Percentiles rank a stretch among this genome's conserved stretches.
Evolutionary conservation across 305 asterid genomes (phyloP).

Genomic region (Fraxinus dipetala): DNA sequence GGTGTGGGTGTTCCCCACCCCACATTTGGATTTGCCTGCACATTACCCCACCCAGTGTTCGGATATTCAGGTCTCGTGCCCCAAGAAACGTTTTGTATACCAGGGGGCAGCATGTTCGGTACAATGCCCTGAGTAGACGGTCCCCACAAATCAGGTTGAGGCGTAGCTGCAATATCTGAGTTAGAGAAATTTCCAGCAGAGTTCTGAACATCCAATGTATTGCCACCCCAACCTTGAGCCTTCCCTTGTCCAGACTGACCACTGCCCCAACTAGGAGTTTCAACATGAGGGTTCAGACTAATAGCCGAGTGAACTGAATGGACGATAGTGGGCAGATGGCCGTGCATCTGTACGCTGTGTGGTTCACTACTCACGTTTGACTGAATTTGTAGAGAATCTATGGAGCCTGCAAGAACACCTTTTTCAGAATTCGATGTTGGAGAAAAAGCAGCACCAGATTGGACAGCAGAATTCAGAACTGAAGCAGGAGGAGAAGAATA

Average conservation of each 20-base stretch:
- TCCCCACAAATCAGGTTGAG: conserved; percentile 65
- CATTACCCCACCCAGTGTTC: conserved; percentile 56
- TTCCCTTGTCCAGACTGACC: conserved; percentile 47
- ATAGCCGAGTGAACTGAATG: conserved; percentile 41
- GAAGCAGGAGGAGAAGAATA: conserved; percentile 44
- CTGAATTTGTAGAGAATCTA: conserved; percentile 36
- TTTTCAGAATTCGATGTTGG: conserved; percentile 47
- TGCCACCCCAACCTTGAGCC: conserved; percentile 50
- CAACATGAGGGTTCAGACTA: conserved; percentile 49
- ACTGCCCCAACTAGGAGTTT: conserved; percentile 42
- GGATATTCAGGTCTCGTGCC: conserved; percentile 40
- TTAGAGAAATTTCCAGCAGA: conserved; percentile 50
- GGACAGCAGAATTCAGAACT: conserved; percentile 38
- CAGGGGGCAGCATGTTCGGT: conserved; percentile 54
- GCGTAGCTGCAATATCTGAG: conserved; percentile 37
- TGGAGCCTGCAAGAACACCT: conserved; percentile 27
- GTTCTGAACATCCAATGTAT: conserved; percentile 44
- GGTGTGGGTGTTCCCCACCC: conserved; percentile 39
- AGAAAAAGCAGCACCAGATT: conserved; percentile 33
- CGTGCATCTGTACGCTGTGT: conserved; percentile 39
- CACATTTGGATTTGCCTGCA: conserved; percentile 42
- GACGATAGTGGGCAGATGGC: conserved; percentile 30
- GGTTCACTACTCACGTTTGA: conserved; percentile 38
- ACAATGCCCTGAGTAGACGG: conserved; percentile 53
- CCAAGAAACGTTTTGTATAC: conserved; percentile 56